Evolutionary conservation across 2,329 filamentous ascomycete species (phyloP).

Genomic region (Beauveria brongniartii): DNA sequence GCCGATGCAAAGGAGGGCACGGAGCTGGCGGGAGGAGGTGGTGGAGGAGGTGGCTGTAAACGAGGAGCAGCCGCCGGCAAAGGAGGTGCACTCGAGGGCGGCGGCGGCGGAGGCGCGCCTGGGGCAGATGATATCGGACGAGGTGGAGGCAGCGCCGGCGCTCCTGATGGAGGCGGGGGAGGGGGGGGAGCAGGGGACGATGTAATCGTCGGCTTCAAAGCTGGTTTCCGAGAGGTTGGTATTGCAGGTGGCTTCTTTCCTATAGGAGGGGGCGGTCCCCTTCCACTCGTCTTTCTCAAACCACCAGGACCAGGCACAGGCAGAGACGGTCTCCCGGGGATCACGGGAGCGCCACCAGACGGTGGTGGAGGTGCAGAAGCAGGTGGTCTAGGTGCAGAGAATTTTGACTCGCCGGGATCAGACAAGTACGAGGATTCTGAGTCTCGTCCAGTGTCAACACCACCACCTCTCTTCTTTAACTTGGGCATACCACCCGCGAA

Average conservation of each 20-base stretch:
- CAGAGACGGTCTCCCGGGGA: constrained; percentile 46
- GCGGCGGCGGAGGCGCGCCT: constrained; percentile 33
- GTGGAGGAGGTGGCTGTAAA: constrained; percentile 23
- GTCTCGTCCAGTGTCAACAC: constrained; percentile 58
- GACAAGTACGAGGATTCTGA: constrained; percentile 65
- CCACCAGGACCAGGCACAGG: constrained; percentile 38
- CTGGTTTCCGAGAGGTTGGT: constrained; percentile 52
- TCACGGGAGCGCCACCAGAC: constrained; percentile 47
- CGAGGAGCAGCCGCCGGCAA: constrained; percentile 28
- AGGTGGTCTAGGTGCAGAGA: constrained; percentile 39
- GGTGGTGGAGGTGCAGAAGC: constrained; percentile 49
- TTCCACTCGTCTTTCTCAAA: constrained; percentile 53
- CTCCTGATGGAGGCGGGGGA: constrained; percentile 30
- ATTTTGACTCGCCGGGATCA: constrained; percentile 51
- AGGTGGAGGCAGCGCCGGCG: constrained; percentile 34
- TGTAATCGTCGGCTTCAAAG: constrained; percentile 26
- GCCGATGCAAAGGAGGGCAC: constrained; percentile 34
- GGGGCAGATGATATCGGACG: constrained; percentile 28
- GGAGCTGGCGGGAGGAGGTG: constrained; percentile 21
- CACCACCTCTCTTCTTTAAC: constrained; percentile 76
- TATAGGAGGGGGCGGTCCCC: constrained; percentile 68
- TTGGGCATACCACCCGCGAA: constrained; percentile 96
- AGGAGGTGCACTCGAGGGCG: constrained; percentile 24
- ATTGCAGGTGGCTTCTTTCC: constrained; percentile 66
- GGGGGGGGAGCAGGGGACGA: constrained; percentile 29